phyloP scores from a whole-genome alignment of 2,329 filamentous ascomycete genomes.

The Phialophora verrucosa region DNA sequence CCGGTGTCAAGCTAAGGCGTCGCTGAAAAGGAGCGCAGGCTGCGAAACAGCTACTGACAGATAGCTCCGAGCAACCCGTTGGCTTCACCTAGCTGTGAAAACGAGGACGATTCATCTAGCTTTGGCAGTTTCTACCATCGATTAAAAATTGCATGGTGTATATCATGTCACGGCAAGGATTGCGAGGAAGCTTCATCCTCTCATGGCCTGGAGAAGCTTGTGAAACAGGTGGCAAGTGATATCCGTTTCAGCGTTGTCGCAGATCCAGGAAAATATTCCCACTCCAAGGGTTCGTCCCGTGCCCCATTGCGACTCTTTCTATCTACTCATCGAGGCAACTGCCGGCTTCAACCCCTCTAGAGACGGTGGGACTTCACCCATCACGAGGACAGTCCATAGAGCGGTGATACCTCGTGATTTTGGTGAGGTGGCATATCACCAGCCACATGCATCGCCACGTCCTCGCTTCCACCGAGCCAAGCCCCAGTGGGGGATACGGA shows the following conservation, averaged over 20 bases:
- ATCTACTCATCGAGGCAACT: no score
- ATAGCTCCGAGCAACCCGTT: not conserved
- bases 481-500: not conserved
- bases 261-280: not conserved
- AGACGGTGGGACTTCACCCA: not conserved
- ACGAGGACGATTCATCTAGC: not conserved
- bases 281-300: not conserved
- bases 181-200: not conserved
- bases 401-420: not conserved
- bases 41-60: not conserved
- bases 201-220: not conserved
- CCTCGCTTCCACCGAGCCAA: conserved; percentile 3
- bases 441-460: conserved; percentile 2
- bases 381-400: not conserved
- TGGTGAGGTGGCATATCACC: not conserved
- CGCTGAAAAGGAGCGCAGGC: not conserved
- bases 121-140: not conserved
- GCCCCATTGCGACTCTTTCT: no score
- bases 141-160: not conserved
- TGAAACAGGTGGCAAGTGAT: not conserved
- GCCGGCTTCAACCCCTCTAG: no score
- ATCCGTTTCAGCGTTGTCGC: not conserved
- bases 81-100: not conserved
- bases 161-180: not conserved
- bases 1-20: not conserved